phyloP scores from a whole-genome alignment of 768 basidiomycete species.

The Mycena metata region DNA sequence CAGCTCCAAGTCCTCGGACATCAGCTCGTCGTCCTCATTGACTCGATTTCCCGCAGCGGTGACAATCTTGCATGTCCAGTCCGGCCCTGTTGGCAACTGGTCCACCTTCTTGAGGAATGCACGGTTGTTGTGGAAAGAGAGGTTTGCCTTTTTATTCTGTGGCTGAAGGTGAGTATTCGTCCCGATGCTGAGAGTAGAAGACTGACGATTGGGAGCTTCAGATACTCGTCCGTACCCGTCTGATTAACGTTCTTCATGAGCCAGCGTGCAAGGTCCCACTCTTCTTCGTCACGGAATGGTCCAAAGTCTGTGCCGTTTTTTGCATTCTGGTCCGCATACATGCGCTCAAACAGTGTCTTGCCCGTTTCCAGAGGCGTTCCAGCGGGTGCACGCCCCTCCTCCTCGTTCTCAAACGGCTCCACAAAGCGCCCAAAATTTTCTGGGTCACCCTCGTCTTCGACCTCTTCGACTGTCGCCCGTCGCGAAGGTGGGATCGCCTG shows the following conservation, averaged over 20 bases:
- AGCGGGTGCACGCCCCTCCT: background rate
- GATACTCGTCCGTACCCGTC: background rate
- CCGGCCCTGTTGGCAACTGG: constrained; percentile 31
- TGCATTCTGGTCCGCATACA: background rate
- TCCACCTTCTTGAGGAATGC: constrained; percentile 39
- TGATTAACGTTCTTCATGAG: background rate
- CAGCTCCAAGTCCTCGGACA: constrained; percentile 37
- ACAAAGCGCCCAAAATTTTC: background rate
- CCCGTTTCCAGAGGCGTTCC: background rate
- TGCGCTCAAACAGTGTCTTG: background rate
- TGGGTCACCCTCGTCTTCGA: background rate
- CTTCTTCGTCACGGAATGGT: background rate
- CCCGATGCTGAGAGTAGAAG: background rate
- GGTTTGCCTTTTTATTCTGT: background rate
- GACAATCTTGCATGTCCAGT: constrained; percentile 40
- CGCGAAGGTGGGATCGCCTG: background rate
- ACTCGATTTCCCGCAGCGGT: constrained; percentile 26
- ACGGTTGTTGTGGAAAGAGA: constrained; percentile 40
- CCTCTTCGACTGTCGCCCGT: background rate
- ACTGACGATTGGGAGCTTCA: background rate
- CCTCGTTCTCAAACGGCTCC: background rate
- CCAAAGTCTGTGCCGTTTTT: background rate
- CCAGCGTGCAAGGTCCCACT: background rate
- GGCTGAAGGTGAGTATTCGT: background rate
- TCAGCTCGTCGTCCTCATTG: constrained; percentile 26